phyloP scores from a whole-genome alignment of 2,329 filamentous ascomycete species.

The Rhynchosporium agropyri region DNA sequence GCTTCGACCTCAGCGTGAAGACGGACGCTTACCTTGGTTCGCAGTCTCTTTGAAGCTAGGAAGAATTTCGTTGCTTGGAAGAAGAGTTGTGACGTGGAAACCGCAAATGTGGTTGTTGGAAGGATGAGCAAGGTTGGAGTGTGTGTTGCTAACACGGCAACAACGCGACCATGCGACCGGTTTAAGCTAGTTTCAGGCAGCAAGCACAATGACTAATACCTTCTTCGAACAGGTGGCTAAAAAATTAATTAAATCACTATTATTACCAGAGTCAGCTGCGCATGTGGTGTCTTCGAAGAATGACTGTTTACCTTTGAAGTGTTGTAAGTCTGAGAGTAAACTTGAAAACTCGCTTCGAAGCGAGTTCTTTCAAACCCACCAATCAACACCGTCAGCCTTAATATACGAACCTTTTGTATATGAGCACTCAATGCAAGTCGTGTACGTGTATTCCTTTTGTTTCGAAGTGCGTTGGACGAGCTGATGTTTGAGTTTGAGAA shows the following conservation, averaged over 20 bases:
- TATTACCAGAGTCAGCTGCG: not conserved
- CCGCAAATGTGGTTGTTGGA: not conserved
- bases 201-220: constrained; percentile 4
- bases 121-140: not conserved
- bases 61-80: not conserved
- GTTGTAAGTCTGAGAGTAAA: not conserved
- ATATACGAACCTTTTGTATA: not conserved
- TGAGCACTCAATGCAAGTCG: not conserved
- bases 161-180: not conserved
- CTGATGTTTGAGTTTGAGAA: not conserved
- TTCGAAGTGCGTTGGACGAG: not conserved
- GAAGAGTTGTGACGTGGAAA: not conserved
- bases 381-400: not conserved
- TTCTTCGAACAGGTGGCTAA: not conserved
- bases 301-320: not conserved
- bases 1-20: too few relatives aligned
- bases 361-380: constrained; percentile 7
- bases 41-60: not conserved
- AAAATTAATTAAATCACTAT: not conserved
- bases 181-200: constrained; percentile 3
- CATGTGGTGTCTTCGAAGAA: not conserved
- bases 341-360: constrained; percentile 3
- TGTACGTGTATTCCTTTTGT: not conserved
- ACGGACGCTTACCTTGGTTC: not conserved
- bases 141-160: constrained; percentile 5